These are phyloP conservation scores for California macrophylla DNA, from an alignment of 441 rosid species.

Conservation along the genomic window DNA sequence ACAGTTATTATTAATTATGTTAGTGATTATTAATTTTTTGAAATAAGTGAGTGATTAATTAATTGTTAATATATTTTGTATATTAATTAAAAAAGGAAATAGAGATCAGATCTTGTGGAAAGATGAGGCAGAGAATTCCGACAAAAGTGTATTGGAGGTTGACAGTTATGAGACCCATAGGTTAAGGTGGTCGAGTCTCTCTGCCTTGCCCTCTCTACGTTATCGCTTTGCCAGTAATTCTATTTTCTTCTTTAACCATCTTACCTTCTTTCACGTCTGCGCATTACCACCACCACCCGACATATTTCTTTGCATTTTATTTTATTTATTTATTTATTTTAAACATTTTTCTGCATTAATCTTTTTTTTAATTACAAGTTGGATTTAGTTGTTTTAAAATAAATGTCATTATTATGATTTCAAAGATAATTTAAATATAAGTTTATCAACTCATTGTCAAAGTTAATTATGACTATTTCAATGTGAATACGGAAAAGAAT, in stretches of 20 bases:
- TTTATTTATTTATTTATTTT: too few relatives aligned
- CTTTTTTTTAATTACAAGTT: too few relatives aligned
- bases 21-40: neutral
- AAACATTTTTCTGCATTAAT: too few relatives aligned
- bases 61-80: neutral
- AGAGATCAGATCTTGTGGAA: neutral
- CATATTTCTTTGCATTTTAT: neutral
- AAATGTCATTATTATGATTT: too few relatives aligned
- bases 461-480: too few relatives aligned
- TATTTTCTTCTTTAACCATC: neutral
- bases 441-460: too few relatives aligned
- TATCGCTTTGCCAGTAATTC: neutral
- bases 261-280: neutral
- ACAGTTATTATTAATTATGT: neutral
- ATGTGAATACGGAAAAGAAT: too few relatives aligned
- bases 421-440: too few relatives aligned
- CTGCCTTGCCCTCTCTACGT: conserved; percentile 1
- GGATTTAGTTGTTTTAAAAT: too few relatives aligned
- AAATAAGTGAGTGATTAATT: neutral
- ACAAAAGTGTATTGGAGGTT: neutral
- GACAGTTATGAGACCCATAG: neutral
- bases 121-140: conserved; percentile 3
- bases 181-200: neutral
- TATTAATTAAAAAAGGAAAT: neutral
- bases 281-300: neutral